phyloP scores from a whole-genome alignment of 2,329 filamentous ascomycete genomes.

The Rosellinia necatrix region DNA sequence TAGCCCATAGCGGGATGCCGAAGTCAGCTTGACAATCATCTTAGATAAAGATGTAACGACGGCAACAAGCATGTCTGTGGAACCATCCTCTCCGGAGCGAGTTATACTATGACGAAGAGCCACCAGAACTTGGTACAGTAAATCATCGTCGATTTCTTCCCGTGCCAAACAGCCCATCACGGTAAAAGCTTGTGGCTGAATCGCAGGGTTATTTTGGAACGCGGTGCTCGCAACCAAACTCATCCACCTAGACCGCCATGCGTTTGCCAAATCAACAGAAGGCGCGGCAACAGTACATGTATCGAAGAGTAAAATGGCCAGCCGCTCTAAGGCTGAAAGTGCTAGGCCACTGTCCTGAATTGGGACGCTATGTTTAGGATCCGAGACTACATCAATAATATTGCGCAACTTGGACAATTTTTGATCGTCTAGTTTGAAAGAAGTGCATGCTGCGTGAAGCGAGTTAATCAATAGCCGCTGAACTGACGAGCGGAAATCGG shows the following conservation, averaged over 20 bases:
- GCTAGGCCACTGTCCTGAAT: too few relatives aligned
- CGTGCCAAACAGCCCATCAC: conserved; percentile 73
- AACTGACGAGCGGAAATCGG: conserved; percentile 61
- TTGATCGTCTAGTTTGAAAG: conserved; percentile 65
- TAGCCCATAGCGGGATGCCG: conserved; percentile 68
- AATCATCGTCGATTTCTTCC: conserved; percentile 74
- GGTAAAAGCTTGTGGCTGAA: conserved; percentile 70
- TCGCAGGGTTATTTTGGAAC: conserved; percentile 73
- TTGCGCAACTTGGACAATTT: conserved; percentile 60
- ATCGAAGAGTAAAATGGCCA: conserved; percentile 66
- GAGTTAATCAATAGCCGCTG: conserved; percentile 69
- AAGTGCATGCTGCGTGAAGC: conserved; percentile 69
- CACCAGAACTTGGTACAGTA: conserved; percentile 72
- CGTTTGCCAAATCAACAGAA: conserved; percentile 67
- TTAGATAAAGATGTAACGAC: conserved; percentile 70
- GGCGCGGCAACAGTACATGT: conserved; percentile 67
- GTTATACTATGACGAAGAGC: conserved; percentile 67
- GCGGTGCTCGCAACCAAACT: conserved; percentile 73
- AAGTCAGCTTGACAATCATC: conserved; percentile 72
- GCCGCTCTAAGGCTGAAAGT: conserved; percentile 62
- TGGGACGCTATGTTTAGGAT: conserved; percentile 62
- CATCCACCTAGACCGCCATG: conserved; percentile 75
- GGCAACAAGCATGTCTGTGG: conserved; percentile 70
- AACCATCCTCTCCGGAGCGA: conserved; percentile 67
- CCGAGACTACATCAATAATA: conserved; percentile 63